These are phyloP conservation scores for slime mould (Dictyostelium discoideum) DNA, from an alignment of 78 protist species.

Conservation along the genomic window DNA sequence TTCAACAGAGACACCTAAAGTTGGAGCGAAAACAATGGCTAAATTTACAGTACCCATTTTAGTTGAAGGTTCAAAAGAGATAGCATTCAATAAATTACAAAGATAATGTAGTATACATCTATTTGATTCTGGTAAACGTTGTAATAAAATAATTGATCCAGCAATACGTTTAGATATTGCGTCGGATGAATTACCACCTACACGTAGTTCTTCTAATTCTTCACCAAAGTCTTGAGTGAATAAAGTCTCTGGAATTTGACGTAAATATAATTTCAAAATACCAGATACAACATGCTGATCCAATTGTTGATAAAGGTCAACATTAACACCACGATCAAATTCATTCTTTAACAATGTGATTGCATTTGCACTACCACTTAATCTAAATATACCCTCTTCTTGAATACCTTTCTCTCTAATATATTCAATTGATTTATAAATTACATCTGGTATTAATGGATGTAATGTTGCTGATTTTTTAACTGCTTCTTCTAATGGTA, in stretches of 20 bases:
- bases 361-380: constrained; percentile 57
- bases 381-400: constrained; percentile 64
- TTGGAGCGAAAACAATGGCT: constrained; percentile 66
- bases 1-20: constrained; percentile 62
- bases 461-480: constrained; percentile 40
- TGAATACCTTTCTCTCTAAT: constrained; percentile 29
- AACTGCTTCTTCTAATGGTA: constrained; percentile 42
- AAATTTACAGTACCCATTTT: constrained; percentile 63
- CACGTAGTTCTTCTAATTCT: constrained; percentile 29
- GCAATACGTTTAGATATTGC: constrained; percentile 37
- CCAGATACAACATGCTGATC: constrained; percentile 79
- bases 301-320: constrained; percentile 19
- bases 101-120: constrained; percentile 58
- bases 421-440: constrained; percentile 53
- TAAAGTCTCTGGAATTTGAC: constrained; percentile 76
- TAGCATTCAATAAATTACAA: constrained; percentile 32
- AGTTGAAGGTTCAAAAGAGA: constrained; percentile 57
- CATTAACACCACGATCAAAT: constrained; percentile 36
- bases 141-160: constrained; percentile 24
- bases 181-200: constrained; percentile 44
- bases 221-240: constrained; percentile 40
- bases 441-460: constrained; percentile 71
- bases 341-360: constrained; percentile 28
- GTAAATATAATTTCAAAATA: constrained; percentile 60
- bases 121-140: constrained; percentile 49